Base-by-base conservation (phyloP, 768 basidiomycete species). In the Paxillus rubicundulus region DNA sequence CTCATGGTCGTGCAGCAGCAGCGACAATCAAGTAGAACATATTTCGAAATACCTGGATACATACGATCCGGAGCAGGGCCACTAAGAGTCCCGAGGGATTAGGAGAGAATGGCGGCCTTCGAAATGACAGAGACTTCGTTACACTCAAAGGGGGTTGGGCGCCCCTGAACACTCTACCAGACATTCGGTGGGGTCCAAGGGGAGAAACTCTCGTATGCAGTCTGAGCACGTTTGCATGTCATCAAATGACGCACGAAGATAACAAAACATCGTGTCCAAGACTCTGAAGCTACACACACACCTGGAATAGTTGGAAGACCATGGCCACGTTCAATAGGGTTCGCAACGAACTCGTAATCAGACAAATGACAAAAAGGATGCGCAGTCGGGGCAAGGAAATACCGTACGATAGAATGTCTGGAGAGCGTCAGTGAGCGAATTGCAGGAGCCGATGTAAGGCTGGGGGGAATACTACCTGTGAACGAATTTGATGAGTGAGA, bases 201-300 rank as follows among this genome's bases (percentile, higher is more conserved):
- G 17, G 1, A 17, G 17, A 45, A 18, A n/a, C n/a, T n/a, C n/a
- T n/a, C n/a, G n/a, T n/a, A n/a, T n/a, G n/a, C n/a, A n/a, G n/a
- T n/a, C n/a, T n/a, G n/a, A n/a, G n/a, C n/a, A n/a, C n/a, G n/a
- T n/a, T n/a, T n/a, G n/a, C n/a, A n/a, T n/a, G n/a, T n/a, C n/a
- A n/a, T n/a, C n/a, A n/a, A n/a, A 17, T 13, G 5, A 51, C 50
- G n/a, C 33, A 45, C 50, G 21, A 51, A 43, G 40, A 21, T 42
- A 9, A 33, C 20, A 30, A 50, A 9, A 50, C 49, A 16, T 44
- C 49, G 32, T 45, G 13, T 51, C 42, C 8, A 36, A 24, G 36
- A 38, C 45, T n/a, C 2, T 20, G 16, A 34, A 51, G 9, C 42
- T 36, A 42, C 38, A 51, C 13, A 36, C 50, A 30, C 50, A 45